Base-by-base conservation (phyloP, 257 asterid genomes). In the Solanum pennellii region DNA sequence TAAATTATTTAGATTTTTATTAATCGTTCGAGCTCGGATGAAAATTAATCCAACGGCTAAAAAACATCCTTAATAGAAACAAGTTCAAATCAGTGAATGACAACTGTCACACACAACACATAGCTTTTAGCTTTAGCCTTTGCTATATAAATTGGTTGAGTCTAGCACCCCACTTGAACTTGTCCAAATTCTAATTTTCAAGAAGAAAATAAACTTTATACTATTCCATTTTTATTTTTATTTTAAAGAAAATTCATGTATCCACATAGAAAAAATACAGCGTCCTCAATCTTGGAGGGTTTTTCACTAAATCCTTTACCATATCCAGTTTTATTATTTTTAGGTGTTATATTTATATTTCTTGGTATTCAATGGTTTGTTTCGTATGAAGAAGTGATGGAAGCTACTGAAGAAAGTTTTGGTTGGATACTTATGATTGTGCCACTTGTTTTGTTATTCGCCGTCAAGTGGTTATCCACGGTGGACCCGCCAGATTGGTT, bases 301-400 rank as follows among this genome's bases (percentile, higher is more conserved):
- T 96, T 96, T 27, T 89, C 97, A 2, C 72, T 93, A 1, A 93
- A 86, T 87, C 98, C 99, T 76, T 5, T 93, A 6, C 99, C 99
- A 1, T 95, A 91, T 52, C 98, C 98, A 12, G 98, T 97, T 1
- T 92, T 94, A 0, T 92, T 94, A 9, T 16, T 95, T 89, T n/a
- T 95, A 69, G 94, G 90, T 62, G 94, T 97, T 12, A 83, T 95
- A 84, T 93, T 86, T 83, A 27, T 94, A 90, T 94, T 97, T 88
- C 97, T 97, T 73, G 96, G 96, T 62, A 87, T 97, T 62, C 95
- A 94, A 86, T 95, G 95, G 97, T 95, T 94, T 91, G 93, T 95
- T 21, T 93, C 98, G 2, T 93, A 89, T 92, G 98, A 95, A 21
- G 91, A 91, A 14, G 91, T 90, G 47, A 95, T 95, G 25, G 99